Percentiles rank a stretch among this genome's conserved stretches.
phyloP scores from a whole-genome alignment of 306 rosid genomes.

The Vigna unguiculata region DNA sequence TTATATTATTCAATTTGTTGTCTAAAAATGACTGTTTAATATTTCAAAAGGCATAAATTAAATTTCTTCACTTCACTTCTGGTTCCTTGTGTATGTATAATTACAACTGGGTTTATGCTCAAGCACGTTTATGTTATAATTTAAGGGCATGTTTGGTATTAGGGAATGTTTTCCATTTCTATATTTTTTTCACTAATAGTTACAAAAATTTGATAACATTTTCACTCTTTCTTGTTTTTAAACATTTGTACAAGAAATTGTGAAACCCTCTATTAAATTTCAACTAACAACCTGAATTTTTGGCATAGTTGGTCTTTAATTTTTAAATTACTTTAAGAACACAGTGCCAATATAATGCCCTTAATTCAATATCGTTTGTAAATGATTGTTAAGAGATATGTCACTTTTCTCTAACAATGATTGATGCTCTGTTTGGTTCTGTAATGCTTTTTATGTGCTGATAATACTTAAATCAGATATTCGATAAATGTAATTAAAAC shows the following conservation, averaged over 20 bases:
- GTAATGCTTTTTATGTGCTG: neutral
- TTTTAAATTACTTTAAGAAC: conserved; percentile 12
- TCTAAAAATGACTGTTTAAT: conserved; percentile 13
- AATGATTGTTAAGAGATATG: neutral
- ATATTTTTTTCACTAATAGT: neutral
- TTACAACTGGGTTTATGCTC: conserved; percentile 11
- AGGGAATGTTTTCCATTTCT: neutral
- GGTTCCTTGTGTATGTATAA: conserved; percentile 32
- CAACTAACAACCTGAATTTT: neutral
- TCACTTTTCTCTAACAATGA: neutral
- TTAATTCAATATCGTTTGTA: conserved; percentile 10
- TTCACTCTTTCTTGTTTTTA: conserved; percentile 1
- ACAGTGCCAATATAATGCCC: neutral
- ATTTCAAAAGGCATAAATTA: conserved; percentile 22
- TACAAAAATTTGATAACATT: neutral
- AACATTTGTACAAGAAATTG: neutral
- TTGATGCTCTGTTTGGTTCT: conserved; percentile 26
- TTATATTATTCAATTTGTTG: neutral
- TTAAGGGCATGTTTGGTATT: neutral
- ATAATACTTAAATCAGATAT: neutral
- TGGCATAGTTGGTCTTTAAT: conserved; percentile 20
- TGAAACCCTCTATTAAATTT: neutral
- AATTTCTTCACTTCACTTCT: conserved; percentile 12
- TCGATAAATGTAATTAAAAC: neutral
- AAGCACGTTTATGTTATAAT: neutral